Evolutionary conservation across 192 early-diverging fungal species (phyloP).

Genomic region (Linderina pennispora): DNA sequence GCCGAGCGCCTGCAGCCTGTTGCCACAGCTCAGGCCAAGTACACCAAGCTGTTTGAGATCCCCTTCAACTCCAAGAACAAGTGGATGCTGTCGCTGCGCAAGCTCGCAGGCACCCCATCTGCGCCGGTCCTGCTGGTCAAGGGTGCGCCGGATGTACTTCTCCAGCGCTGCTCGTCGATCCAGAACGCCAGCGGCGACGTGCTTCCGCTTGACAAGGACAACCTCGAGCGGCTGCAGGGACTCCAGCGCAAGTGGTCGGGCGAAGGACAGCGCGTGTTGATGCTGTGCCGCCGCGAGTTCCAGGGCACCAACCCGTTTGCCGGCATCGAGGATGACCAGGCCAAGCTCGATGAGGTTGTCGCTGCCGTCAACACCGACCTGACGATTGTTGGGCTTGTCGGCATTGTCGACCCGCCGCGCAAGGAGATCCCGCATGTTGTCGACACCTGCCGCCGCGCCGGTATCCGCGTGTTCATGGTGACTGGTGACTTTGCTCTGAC

Average conservation of each 20-base stretch:
- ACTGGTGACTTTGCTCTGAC: constrained; percentile 70
- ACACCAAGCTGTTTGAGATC: too few species aligned
- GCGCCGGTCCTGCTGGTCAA: constrained; percentile 50
- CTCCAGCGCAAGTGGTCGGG: constrained; percentile 47
- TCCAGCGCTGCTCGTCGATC: constrained; percentile 39
- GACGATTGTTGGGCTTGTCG: constrained; percentile 59
- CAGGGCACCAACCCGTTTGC: constrained; percentile 1
- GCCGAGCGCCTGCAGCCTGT: too few species aligned
- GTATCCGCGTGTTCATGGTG: constrained; percentile 71
- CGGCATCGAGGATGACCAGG: constrained; percentile 1
- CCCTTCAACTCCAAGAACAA: constrained; percentile 75
- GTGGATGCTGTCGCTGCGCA: constrained; percentile 47
- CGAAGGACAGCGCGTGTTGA: constrained; percentile 48
- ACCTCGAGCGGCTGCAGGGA: constrained; percentile 13
- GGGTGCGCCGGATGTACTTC: constrained; percentile 68
- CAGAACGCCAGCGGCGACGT: constrained; percentile 32
- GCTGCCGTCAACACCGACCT: constrained; percentile 16
- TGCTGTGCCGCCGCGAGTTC: constrained; percentile 11
- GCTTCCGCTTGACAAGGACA: constrained; percentile 26
- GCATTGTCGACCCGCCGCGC: constrained; percentile 73
- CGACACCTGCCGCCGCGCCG: constrained; percentile 48
- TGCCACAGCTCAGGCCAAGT: too few species aligned
- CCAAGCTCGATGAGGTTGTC: constrained; percentile 2
- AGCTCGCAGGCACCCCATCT: background rate
- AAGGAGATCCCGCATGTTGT: constrained; percentile 57